Evolutionary conservation across 2,329 filamentous ascomycete genomes (phyloP).

Genomic region (Ceratocystis albifundus): DNA sequence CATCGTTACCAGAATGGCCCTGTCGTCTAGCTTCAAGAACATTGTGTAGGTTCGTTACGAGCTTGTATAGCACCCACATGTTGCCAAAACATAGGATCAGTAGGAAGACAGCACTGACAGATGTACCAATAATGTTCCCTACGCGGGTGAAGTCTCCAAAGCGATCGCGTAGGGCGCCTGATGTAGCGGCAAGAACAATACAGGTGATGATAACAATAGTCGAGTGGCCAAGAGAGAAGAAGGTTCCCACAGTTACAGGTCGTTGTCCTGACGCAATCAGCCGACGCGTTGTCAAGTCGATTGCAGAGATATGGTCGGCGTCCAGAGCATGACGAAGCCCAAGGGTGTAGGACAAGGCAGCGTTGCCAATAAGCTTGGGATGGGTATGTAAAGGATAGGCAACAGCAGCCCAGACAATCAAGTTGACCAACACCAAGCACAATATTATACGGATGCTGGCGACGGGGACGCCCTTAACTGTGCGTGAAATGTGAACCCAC

Average conservation of each 20-base stretch:
- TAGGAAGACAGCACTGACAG: slow-evolving; percentile 71
- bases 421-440: slow-evolving; percentile 41
- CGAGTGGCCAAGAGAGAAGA: slow-evolving; percentile 86
- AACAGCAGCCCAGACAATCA: slow-evolving; percentile 43
- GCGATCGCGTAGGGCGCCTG: slow-evolving; percentile 64
- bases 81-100: slow-evolving; percentile 76
- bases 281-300: slow-evolving; percentile 87
- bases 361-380: slow-evolving; percentile 59
- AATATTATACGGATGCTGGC: slow-evolving; percentile 38
- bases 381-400: slow-evolving; percentile 44
- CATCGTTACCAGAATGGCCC: slow-evolving; percentile 27
- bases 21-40: slow-evolving; percentile 40
- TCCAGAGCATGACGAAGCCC: slow-evolving; percentile 92
- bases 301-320: slow-evolving; percentile 79
- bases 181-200: slow-evolving; percentile 81
- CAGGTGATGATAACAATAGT: slow-evolving; percentile 88
- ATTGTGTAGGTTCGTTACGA: slow-evolving; percentile 55
- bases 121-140: slow-evolving; percentile 81
- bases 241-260: slow-evolving; percentile 86
- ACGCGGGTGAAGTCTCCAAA: slow-evolving; percentile 72
- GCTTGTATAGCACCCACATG: slow-evolving; percentile 68
- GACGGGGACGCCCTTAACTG: slow-evolving; percentile 20
- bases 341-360: slow-evolving; percentile 75
- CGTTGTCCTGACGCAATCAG: slow-evolving; percentile 74
- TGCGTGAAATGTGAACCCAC: slow-evolving; percentile 22